Base-by-base conservation (phyloP, 495 filamentous ascomycete species). In the Parachaetomium inaequale region DNA sequence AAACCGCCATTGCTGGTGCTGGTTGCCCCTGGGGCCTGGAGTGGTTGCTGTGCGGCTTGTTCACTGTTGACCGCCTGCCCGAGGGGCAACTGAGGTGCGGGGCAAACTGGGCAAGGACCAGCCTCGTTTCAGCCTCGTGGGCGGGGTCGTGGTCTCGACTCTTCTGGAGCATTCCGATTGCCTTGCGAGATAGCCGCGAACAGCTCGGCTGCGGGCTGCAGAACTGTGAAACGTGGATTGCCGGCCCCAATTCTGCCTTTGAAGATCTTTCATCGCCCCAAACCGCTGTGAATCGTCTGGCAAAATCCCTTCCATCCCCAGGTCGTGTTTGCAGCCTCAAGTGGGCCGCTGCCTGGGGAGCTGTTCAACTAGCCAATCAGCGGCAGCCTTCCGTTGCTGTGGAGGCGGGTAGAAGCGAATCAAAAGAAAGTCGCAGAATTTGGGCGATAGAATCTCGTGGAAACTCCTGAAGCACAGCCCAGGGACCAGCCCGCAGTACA, bases 361-460 rank as follows among this genome's bases (percentile, higher is more conserved):
- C 51, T 47, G 40, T 31, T 11, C 19, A 55, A 46, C 17, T 23
- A 52, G 46, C 72, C 72, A 74, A 74, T 73, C 63, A 74, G 36
- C 34, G 11, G 4, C 14, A 0, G 11, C 8, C 21, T 6, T 23
- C 29, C 17, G 64, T 69, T 65, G 66, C 67, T 70, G 70, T 69
- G 72, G 70, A 67, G 65, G 68, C 65, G 42, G 52, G 15, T 56
- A 43, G 65, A 69, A 67, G 47, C 72, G 66, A 74, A 70, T 71
- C 68, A 74, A 54, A 64, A 62, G 70, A 69, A 71, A 58, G 55
- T 47, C 63, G 63, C 51, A 62, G 71, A 72, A 60, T 68, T 63
- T 68, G 68, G 66, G 43, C 63, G 67, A 71, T 75, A 74, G 73
- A 75, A 75, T 71, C 73, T 66, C 70, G 68, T 75, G 51, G 73